Evolutionary conservation across 257 asterid species (phyloP), one percentile per base, ranked within the genome.

Genomic region (Handroanthus guayacan): DNA sequence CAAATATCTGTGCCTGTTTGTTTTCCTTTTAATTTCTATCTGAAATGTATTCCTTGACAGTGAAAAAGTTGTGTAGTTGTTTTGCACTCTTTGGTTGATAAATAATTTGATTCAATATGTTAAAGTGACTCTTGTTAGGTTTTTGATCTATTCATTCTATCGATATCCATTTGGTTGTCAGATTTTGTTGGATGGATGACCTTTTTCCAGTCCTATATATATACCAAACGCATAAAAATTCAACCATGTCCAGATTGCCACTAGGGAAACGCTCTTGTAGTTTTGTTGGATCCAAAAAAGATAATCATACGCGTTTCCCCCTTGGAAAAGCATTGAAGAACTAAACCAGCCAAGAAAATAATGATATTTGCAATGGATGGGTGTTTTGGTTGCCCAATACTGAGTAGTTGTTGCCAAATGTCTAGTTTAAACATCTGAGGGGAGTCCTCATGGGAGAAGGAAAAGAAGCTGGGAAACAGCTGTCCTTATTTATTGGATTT

Each of bases 21-120:
- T 58, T 44, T 58, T 20, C 69, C 69, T 31, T 72, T 44, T 43
- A 17, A 18, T 72, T 45, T 34, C 36, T 20, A 63, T 63, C 31
- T 39, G 9, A 50, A 31, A 31, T 34, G 48, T 48, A 14, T 45
- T 34, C 36, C 31, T 6, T 41, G 80, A 62, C 20, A 37, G 34
- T 38, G 68, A 45, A 66, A 60, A 48, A 61, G 45, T 20, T 5
- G 2, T 3, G 45, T 45, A 5, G 20, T 20, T 6, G 3, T 71
- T 13, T 54, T 38, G 38, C 37, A n/a, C n/a, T 62, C 39, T 36
- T n/a, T 62, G 64, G 54, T 48, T 37, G 60, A 62, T 62, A 36
- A 31, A 51, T 64, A 51, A 14, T 41, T 16, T 51, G 18, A 41
- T 55, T 31, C 47, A 18, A 5, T 66, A 11, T 52, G 44, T 72